These are phyloP conservation scores for Trichoderma sp. DNA, from an alignment of 2,329 filamentous ascomycete genomes.

Conservation along the genomic window DNA sequence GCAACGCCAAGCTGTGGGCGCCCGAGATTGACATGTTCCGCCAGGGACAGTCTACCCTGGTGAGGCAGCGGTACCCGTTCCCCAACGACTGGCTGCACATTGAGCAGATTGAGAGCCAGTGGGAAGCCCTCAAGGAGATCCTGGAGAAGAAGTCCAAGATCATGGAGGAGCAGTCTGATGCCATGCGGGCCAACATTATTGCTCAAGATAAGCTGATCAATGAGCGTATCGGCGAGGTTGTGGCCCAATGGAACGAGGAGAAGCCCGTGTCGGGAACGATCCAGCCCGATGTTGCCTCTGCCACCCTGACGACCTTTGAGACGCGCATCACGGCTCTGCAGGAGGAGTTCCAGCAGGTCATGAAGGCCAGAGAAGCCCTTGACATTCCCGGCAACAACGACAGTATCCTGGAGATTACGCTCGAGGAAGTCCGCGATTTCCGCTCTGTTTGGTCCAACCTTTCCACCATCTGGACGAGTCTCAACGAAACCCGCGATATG, in stretches of 20 bases:
- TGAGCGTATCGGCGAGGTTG: conserved; percentile 84
- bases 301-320: conserved; percentile 81
- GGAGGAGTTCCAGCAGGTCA: conserved; percentile 88
- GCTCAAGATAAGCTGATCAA: conserved; percentile 91
- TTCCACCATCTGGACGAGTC: conserved; percentile 92
- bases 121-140: conserved; percentile 90
- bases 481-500: conserved; percentile 89
- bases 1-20: conserved; percentile 90
- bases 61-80: conserved; percentile 91
- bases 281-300: conserved; percentile 83
- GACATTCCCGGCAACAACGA: conserved; percentile 81
- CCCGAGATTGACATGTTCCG: conserved; percentile 95
- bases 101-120: conserved; percentile 94
- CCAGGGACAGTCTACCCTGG: conserved; percentile 89
- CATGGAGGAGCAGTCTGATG: conserved; percentile 94
- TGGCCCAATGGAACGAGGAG: conserved; percentile 88
- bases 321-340: conserved; percentile 80
- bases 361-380: conserved; percentile 94
- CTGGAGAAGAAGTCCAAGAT: conserved; percentile 91
- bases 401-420: conserved; percentile 77
- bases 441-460: conserved; percentile 97
- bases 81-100: conserved; percentile 92
- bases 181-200: conserved; percentile 87
- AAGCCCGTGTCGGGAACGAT: conserved; percentile 96
- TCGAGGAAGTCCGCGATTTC: conserved; percentile 98